These are phyloP conservation scores for Teratosphaeria epicoccoides DNA, from an alignment of 2,329 filamentous ascomycete genomes.

Conservation along the genomic window DNA sequence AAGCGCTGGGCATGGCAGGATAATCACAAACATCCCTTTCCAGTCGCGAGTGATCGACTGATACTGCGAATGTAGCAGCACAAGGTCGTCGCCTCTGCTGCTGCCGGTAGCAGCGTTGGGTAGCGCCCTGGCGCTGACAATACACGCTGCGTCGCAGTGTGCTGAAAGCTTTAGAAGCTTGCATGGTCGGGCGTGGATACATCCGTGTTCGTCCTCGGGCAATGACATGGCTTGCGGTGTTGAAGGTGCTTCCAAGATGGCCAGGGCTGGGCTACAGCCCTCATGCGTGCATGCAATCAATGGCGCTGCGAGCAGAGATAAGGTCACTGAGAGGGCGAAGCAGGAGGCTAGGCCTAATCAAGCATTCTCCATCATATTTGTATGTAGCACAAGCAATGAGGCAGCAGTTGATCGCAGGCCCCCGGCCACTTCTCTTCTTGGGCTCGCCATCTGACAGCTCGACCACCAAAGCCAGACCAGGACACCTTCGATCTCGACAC, in stretches of 20 bases:
- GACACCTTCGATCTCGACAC: neutral
- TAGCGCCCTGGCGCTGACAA: no score
- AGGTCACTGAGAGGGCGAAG: neutral
- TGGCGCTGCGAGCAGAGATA: neutral
- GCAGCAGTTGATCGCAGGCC: neutral
- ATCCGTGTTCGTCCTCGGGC: no score
- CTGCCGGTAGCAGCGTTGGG: no score
- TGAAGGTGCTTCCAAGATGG: no score
- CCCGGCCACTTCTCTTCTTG: neutral
- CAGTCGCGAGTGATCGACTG: neutral
- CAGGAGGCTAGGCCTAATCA: neutral
- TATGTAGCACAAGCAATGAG: neutral
- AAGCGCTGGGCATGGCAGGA: neutral
- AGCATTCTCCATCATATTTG: neutral
- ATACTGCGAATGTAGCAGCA: neutral
- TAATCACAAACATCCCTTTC: neutral
- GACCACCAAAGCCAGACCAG: neutral
- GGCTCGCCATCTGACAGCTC: neutral
- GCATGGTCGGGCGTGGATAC: no score
- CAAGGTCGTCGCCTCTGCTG: neutral
- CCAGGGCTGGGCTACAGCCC: no score
- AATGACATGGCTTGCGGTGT: no score
- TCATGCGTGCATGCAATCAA: neutral
- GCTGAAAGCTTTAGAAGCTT: no score
- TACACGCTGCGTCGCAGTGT: no score